Evolutionary conservation across 2,329 filamentous ascomycete species (phyloP).

Genomic region (Chalara sp.): DNA sequence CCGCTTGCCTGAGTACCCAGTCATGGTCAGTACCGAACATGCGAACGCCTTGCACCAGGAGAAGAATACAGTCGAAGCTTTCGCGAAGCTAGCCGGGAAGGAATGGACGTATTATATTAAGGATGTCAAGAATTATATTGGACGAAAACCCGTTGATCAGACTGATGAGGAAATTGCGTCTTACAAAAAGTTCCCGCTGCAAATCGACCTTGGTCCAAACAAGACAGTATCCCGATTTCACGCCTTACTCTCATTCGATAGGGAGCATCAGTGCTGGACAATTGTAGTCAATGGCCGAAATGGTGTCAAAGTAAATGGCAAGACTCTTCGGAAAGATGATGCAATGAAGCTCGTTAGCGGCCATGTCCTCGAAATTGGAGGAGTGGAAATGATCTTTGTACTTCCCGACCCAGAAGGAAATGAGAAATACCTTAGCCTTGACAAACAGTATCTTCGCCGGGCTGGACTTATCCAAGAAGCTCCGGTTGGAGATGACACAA

Average conservation of each 20-base stretch:
- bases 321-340: conserved; percentile 57
- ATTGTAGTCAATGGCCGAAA: conserved; percentile 87
- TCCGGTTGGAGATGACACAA: conserved; percentile 13
- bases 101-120: conserved; percentile 84
- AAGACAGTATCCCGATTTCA: conserved; percentile 76
- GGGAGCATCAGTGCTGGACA: conserved; percentile 67
- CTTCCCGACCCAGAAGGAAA: conserved; percentile 67
- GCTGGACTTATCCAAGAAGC: conserved; percentile 42
- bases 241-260: conserved; percentile 67
- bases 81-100: conserved; percentile 73
- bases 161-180: conserved; percentile 3
- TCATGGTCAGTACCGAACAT: conserved; percentile 56
- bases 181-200: conserved; percentile 42
- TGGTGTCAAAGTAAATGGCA: conserved; percentile 77
- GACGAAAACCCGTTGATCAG: conserved; percentile 46
- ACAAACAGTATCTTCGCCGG: conserved; percentile 62
- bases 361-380: conserved; percentile 84
- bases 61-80: conserved; percentile 61
- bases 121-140: conserved; percentile 68
- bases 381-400: conserved; percentile 98
- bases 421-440: conserved; percentile 49
- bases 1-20: conserved; percentile 30
- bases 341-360: conserved; percentile 69
- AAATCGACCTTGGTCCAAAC: conserved; percentile 83
- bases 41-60: conserved; percentile 57